These are phyloP conservation scores for Solanum dulcamara DNA, from an alignment of 257 asterid genomes.

Conservation along the genomic window DNA sequence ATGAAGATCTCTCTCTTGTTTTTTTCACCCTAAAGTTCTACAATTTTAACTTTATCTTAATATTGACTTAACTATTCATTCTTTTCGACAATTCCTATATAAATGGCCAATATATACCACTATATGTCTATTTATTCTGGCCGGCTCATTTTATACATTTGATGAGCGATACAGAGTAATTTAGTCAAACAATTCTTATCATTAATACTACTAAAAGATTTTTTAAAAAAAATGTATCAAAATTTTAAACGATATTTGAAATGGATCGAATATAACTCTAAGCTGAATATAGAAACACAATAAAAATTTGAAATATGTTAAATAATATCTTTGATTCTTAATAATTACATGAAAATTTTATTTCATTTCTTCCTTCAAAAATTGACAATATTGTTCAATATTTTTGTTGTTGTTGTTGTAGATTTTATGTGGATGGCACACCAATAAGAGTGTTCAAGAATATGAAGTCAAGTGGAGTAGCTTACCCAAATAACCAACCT, in stretches of 20 bases:
- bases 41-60: background rate
- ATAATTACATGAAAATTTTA: too few relatives aligned
- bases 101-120: background rate
- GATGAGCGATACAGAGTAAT: too few relatives aligned
- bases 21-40: background rate
- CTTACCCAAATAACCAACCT: conserved; percentile 51
- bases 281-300: too few relatives aligned
- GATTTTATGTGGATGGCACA: conserved; percentile 47
- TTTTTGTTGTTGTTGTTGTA: background rate
- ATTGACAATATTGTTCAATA: background rate
- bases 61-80: background rate
- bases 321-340: background rate
- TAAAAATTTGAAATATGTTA: too few relatives aligned
- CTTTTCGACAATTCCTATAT: background rate
- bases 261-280: too few relatives aligned
- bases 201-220: too few relatives aligned
- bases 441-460: conserved; percentile 73
- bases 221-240: too few relatives aligned
- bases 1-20: background rate
- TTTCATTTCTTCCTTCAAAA: background rate
- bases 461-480: conserved; percentile 30
- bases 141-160: too few relatives aligned
- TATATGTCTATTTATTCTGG: too few relatives aligned
- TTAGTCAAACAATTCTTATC: too few relatives aligned
- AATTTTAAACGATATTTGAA: too few relatives aligned